A percentile compares a stretch with the other conserved stretches of the same genome.
Evolutionary conservation across 2,329 filamentous ascomycete genomes (phyloP).

Genomic region (Shiraia sp.): DNA sequence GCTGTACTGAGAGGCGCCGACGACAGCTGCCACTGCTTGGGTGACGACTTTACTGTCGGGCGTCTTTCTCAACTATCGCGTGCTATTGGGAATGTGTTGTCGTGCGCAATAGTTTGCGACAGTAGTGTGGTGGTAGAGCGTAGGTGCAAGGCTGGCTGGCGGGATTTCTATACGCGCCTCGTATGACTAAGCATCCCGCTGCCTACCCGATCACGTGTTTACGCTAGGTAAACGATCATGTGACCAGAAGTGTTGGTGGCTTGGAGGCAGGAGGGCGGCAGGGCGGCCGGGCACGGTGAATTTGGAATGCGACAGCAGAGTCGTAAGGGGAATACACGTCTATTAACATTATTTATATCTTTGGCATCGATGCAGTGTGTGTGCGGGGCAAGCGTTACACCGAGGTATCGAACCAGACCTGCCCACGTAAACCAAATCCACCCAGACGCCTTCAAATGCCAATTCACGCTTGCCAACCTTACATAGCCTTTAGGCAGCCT

Average conservation of each 20-base stretch:
- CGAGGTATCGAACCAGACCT: slow-evolving; percentile 4
- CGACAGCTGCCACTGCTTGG: slow-evolving; percentile 18
- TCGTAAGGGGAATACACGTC: not conserved
- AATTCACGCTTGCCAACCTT: slow-evolving; percentile 3
- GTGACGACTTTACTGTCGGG: slow-evolving; percentile 16
- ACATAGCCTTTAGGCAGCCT: slow-evolving; percentile 35
- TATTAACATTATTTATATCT: slow-evolving; percentile 13
- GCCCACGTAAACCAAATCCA: not conserved
- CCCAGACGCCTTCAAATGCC: slow-evolving; percentile 13
- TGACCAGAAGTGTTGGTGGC: not conserved
- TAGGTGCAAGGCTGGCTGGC: slow-evolving; percentile 1
- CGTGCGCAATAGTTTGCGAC: slow-evolving; percentile 12
- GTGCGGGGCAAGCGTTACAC: slow-evolving; percentile 2
- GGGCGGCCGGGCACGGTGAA: too few species aligned
- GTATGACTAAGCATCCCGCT: slow-evolving; percentile 3
- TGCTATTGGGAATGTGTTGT: slow-evolving; percentile 17
- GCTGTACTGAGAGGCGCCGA: slow-evolving; percentile 18
- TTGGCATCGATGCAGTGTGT: not conserved
- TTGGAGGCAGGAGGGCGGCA: not conserved
- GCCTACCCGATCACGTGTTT: not conserved
- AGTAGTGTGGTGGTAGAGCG: slow-evolving; percentile 10
- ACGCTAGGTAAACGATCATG: too few species aligned
- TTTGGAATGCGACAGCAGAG: too few species aligned
- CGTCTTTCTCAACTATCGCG: slow-evolving; percentile 13
- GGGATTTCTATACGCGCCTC: not conserved